Base-by-base conservation (phyloP, 345 rosid genomes). In the Kernera saxatilis region DNA sequence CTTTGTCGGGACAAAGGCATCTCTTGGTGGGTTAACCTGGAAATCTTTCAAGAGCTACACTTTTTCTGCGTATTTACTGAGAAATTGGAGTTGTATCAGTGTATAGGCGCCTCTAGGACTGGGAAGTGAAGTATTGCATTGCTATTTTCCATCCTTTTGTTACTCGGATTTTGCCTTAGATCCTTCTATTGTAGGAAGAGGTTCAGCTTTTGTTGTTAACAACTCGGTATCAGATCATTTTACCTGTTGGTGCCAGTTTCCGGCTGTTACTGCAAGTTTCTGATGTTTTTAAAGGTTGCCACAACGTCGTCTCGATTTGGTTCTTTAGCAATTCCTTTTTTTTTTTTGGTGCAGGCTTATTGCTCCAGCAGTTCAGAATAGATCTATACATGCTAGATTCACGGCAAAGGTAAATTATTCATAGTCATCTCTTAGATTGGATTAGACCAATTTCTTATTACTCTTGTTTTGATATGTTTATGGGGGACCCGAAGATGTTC, bases 341-440 rank as follows among this genome's bases (percentile, higher is more conserved):
- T 3, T 6, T 17, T 3, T 12, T 22, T 49, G 1, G 25, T 84
- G 84, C 87, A 86, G 90, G 85, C 63, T 57, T 57, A 84, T 82
- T 39, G 71, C 80, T 70, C 69, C 75, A 36, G 64, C 61, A 35
- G 80, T 25, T 30, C 87, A 80, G 74, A 78, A 64, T 23, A 63
- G 6, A 44, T 63, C 15, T 21, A n/a, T 40, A 30, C 37, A 22
- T 1, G 23, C 67, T 46, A 40, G 61, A 37, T 46, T n/a, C 73
- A 30, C 62, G 29, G 52, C 78, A 6, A 86, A 91, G 93, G 97
- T 91, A 81, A 46, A 13, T 36, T 33, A 15, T 25, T 64, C 30
- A 35, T 22, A 23, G 7, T 4, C 43, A 6, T 43, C 18, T 50
- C 21, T 26, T 30, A n/a, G n/a, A n/a, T n/a, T n/a, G n/a, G n/a